Base-by-base conservation (phyloP, 768 basidiomycete species). In the Termitomyces sp. region DNA sequence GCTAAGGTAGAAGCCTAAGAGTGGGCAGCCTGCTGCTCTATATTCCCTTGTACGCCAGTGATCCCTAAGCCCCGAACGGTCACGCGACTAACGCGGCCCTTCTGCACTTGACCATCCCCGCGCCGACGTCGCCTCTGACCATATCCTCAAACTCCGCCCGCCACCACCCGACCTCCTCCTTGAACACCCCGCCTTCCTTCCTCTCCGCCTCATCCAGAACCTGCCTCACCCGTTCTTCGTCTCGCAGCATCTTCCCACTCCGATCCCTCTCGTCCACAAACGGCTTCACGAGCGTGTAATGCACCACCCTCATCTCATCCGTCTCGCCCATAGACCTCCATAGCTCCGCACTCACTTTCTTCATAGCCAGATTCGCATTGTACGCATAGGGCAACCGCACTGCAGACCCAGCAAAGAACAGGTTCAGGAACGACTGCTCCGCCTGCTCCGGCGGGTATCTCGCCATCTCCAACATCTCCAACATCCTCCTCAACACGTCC, bases 341-440 rank as follows among this genome's bases (percentile, higher is more conserved):
- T 45, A 76, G 43, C 47, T 37, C 47, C 16, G 64, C 67, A 52
- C 63, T 67, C 34, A 67, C 61, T 43, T 56, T 55, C 64, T 76
- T 76, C 61, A 73, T 71, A 1, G 68, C 73, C 10, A 76, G 64
- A 62, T 76, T 75, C 53, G 68, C 73, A 62, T 76, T 76, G 65
- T 76, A 77, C 32, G 68, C 68, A 51, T 72, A 73, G 10, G 76
- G 76, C 3, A 77, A 66, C 11, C 71, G 65, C 14, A 70, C 58
- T 21, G 60, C 73, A 44, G 66, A 67, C 21, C 71, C 64, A 0
- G 64, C 74, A 52, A 70, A 77, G 62, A 69, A 76, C 27, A 72
- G 51, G 59, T 76, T 76, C 21, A 77, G 63, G 63, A 75, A 76
- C 21, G 72, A 65, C 64, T 76, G 76, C 59, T 76, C 76, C 2